A percentile compares a stretch with the other conserved stretches of the same genome.
Evolutionary conservation across 805 yeast species (phyloP).

Genomic region (Kluyveromyces lactis): DNA sequence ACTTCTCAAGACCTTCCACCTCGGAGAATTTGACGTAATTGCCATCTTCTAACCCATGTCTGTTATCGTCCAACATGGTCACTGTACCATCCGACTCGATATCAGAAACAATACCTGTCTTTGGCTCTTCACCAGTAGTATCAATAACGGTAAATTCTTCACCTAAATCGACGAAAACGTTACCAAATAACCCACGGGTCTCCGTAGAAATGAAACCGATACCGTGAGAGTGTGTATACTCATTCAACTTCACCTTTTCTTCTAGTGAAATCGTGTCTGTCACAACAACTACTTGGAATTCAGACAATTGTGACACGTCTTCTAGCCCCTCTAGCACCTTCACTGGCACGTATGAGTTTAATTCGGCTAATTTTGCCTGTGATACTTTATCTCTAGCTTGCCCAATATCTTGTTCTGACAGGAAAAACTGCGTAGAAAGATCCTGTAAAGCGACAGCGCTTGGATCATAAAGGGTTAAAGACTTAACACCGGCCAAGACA

Average conservation of each 20-base stretch:
- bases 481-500: slow-evolving; percentile 94
- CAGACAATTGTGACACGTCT: slow-evolving; percentile 39
- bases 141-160: slow-evolving; percentile 71
- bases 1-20: slow-evolving; percentile 66
- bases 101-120: slow-evolving; percentile 78
- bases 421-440: slow-evolving; percentile 83
- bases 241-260: slow-evolving; percentile 67
- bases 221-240: slow-evolving; percentile 60
- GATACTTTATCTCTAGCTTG: slow-evolving; percentile 66
- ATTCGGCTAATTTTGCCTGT: slow-evolving; percentile 61
- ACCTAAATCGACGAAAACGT: slow-evolving; percentile 86
- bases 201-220: slow-evolving; percentile 79
- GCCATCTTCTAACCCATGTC: slow-evolving; percentile 94
- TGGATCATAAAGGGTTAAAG: slow-evolving; percentile 80
- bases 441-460: slow-evolving; percentile 56
- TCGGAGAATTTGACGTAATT: slow-evolving; percentile 81
- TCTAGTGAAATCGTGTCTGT: slow-evolving; percentile 62
- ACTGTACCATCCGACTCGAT: slow-evolving; percentile 84
- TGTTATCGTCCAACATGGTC: slow-evolving; percentile 82
- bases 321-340: slow-evolving; percentile 50
- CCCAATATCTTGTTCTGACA: slow-evolving; percentile 66
- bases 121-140: slow-evolving; percentile 88
- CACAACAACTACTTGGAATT: slow-evolving; percentile 76
- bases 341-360: slow-evolving; percentile 87
- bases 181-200: slow-evolving; percentile 82